Base-by-base conservation (phyloP, 257 asterid genomes). In the Jacaranda mimosifolia region DNA sequence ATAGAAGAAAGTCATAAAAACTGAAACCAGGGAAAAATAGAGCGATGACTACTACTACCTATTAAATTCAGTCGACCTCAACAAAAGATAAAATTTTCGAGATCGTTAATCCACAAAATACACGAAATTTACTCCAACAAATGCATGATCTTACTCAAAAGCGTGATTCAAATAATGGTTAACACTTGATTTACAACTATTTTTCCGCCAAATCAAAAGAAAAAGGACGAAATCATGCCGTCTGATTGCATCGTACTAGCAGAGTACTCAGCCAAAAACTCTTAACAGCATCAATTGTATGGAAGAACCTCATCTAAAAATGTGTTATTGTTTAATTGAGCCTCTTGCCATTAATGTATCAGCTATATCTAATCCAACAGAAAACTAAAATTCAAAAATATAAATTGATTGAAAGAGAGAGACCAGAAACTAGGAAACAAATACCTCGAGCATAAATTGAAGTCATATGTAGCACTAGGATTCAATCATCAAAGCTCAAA, bases 241-340 rank as follows among this genome's bases (percentile, higher is more conserved):
- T 92, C 94, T 79, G 92, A 77, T 79, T 86, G 85, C 81, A 88
- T 80, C 90, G 80, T 75, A 15, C 19, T 13, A 26, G 51, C 21
- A 49, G 17, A n/a, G 56, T 42, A 52, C 10, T 56, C 57, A 32
- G 14, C 49, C 13, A 51, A 42, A 32, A 51, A 53, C 15, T 66
- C 56, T 32, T 8, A 79, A 66, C 10, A 75, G 77, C 72, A 45
- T 7, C 80, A 85, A 71, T 26, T 74, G 77, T 11, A 46, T 58
- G 53, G 63, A 45, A 35, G 69, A 12, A 53, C 45, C 68, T 65
- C 73, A 63, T 17, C 48, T n/a, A n/a, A n/a, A n/a, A n/a, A n/a
- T n/a, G n/a, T n/a, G n/a, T n/a, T n/a, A n/a, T n/a, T n/a, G n/a
- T n/a, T n/a, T n/a, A n/a, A n/a, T n/a, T n/a, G n/a, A n/a, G n/a